These are phyloP conservation scores for Grigorovia jiainica DNA, from an alignment of 805 yeast genomes.

Conservation along the genomic window DNA sequence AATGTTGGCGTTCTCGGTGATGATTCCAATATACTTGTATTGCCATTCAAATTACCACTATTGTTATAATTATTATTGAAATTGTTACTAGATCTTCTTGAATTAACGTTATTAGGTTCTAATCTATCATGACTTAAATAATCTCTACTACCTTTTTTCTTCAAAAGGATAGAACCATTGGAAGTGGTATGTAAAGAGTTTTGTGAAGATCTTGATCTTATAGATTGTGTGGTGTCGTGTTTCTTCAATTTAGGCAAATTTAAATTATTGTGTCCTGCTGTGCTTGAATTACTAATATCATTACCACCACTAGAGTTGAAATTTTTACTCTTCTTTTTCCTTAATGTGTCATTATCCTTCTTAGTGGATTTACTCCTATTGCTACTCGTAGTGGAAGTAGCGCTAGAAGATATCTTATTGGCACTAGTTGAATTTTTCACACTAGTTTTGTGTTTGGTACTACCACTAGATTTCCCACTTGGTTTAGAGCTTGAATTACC, in stretches of 20 bases:
- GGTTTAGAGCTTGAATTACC: constrained; percentile 40
- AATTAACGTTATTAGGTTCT: background rate
- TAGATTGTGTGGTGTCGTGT: constrained; percentile 5
- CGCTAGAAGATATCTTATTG: background rate
- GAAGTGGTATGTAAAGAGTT: constrained; percentile 12
- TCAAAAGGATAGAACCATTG: constrained; percentile 12
- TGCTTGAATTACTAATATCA: background rate
- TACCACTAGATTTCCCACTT: constrained; percentile 2
- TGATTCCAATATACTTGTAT: constrained; percentile 25
- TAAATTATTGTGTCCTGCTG: background rate
- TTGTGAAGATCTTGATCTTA: constrained; percentile 6
- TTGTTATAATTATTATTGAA: constrained; percentile 1
- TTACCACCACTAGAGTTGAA: background rate
- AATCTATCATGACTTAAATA: background rate
- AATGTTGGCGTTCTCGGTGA: constrained; percentile 3
- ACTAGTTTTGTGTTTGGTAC: background rate
- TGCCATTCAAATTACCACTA: constrained; percentile 21
- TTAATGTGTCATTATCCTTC: background rate
- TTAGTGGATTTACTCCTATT: constrained; percentile 10
- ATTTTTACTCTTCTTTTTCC: background rate
- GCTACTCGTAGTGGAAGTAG: constrained; percentile 2
- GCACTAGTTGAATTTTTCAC: background rate
- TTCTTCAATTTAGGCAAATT: background rate
- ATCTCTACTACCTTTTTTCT: background rate
- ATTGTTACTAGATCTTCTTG: background rate